Conservation (phyloP, 2,329 filamentous ascomycete species). For the Metarhizium album region DNA sequence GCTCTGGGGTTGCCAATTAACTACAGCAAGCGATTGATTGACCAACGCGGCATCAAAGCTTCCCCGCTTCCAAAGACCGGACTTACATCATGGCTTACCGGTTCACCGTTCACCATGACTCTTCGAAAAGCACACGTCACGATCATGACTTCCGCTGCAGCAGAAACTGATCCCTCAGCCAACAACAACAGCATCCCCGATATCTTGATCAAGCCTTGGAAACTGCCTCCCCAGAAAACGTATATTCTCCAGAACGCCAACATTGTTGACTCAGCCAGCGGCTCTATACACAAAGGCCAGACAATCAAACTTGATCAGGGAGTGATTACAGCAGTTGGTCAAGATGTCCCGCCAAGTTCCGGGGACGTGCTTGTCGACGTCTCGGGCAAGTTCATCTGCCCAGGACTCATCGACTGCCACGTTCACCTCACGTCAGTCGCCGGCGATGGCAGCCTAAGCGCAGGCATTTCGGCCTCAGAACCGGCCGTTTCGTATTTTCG, state of each 20-base stretch:
- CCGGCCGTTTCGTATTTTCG: slow-evolving; percentile 28
- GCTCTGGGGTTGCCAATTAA: no score
- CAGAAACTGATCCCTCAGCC: not conserved
- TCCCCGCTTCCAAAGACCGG: not conserved
- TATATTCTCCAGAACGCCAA: slow-evolving; percentile 32
- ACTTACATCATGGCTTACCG: not conserved
- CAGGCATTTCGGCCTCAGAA: slow-evolving; percentile 18
- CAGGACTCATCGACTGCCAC: slow-evolving; percentile 24
- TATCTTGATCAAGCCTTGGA: slow-evolving; percentile 23
- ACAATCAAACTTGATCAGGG: slow-evolving; percentile 26
- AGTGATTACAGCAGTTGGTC: slow-evolving; percentile 18
- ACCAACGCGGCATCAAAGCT: not conserved
- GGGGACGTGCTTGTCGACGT: slow-evolving; percentile 12
- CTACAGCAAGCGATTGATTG: no score
- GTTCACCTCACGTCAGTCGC: slow-evolving; percentile 21
- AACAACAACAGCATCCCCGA: not conserved
- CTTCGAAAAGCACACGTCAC: not conserved
- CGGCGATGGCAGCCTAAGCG: slow-evolving; percentile 16
- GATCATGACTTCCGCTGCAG: not conserved
- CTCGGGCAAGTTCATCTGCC: slow-evolving; percentile 19
- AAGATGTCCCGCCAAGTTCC: not conserved
- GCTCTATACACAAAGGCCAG: slow-evolving; percentile 17
- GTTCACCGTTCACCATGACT: not conserved
- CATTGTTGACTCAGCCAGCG: slow-evolving; percentile 28
- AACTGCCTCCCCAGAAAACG: slow-evolving; percentile 17